phyloP scores from a whole-genome alignment of 768 basidiomycete genomes.

The Termitomyces eurrhizus region DNA sequence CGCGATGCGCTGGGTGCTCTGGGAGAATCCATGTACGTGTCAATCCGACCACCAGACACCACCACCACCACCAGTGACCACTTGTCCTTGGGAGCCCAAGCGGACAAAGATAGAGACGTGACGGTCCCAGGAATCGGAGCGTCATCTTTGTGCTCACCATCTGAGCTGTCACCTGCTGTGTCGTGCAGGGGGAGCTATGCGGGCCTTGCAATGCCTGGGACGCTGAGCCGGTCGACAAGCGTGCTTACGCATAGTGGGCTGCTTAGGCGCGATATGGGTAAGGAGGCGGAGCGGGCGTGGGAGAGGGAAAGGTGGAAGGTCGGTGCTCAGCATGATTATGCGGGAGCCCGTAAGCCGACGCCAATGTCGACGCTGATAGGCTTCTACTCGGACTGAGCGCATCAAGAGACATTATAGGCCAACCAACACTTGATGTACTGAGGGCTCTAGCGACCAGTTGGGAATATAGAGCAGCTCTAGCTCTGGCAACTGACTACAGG shows the following conservation, averaged over 20 bases:
- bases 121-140: not conserved
- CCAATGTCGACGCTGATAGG: too few relatives aligned
- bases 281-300: conserved; percentile 14
- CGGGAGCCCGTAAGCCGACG: too few relatives aligned
- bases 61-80: too few relatives aligned
- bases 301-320: conserved; percentile 19
- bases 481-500: too few relatives aligned
- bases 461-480: too few relatives aligned
- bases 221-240: conserved; percentile 18
- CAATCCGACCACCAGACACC: conserved; percentile 9
- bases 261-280: conserved; percentile 11
- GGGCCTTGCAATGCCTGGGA: conserved; percentile 13
- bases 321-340: too few relatives aligned
- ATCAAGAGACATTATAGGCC: too few relatives aligned
- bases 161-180: conserved; percentile 1
- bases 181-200: conserved; percentile 18
- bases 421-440: too few relatives aligned
- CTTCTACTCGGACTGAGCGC: too few relatives aligned
- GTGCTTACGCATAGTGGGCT: conserved; percentile 15
- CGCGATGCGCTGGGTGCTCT: too few relatives aligned
- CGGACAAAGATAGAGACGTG: too few relatives aligned
- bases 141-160: not conserved
- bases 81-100: not conserved
- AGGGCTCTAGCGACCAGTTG: too few relatives aligned
- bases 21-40: conserved; percentile 24